Percentiles rank a stretch among this genome's conserved stretches.
Evolutionary conservation across 208 protist species (phyloP).

Genomic region (Leishmania tropica): DNA sequence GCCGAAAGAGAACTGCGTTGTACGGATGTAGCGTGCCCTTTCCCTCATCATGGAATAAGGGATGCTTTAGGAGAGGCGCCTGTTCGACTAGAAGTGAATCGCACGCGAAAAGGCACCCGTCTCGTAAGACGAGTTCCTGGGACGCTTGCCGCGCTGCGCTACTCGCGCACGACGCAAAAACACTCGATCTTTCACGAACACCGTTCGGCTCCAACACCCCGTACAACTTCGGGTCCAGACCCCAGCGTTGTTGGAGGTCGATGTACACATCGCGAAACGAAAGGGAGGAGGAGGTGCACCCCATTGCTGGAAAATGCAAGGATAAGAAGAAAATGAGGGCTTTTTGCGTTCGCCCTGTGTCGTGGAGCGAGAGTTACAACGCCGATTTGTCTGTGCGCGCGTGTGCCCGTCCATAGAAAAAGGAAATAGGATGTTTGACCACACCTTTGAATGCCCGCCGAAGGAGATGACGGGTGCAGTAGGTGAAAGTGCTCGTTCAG

Average conservation of each 20-base stretch:
- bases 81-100: conserved; percentile 29
- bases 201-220: not conserved
- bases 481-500: not conserved
- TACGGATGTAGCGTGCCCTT: conserved; percentile 24
- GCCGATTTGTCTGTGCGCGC: not conserved
- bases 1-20: conserved; percentile 14
- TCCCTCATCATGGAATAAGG: conserved; percentile 12
- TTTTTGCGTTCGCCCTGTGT: not conserved
- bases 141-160: conserved; percentile 14
- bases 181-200: conserved; percentile 18
- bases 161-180: conserved; percentile 22
- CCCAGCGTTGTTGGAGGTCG: conserved; percentile 21
- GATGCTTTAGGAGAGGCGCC: not conserved
- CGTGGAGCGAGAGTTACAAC: not conserved
- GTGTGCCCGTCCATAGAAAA: not conserved
- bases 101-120: conserved; percentile 8
- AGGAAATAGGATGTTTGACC: not conserved
- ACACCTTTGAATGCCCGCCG: not conserved
- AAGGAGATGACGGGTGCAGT: not conserved
- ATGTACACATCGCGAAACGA: conserved; percentile 29
- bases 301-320: conserved; percentile 12
- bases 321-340: not conserved
- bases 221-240: conserved; percentile 16
- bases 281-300: conserved; percentile 23
- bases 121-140: conserved; percentile 6